phyloP scores from a whole-genome alignment of 2,329 filamentous ascomycete genomes.

The Fonsecaea multimorphosa region DNA sequence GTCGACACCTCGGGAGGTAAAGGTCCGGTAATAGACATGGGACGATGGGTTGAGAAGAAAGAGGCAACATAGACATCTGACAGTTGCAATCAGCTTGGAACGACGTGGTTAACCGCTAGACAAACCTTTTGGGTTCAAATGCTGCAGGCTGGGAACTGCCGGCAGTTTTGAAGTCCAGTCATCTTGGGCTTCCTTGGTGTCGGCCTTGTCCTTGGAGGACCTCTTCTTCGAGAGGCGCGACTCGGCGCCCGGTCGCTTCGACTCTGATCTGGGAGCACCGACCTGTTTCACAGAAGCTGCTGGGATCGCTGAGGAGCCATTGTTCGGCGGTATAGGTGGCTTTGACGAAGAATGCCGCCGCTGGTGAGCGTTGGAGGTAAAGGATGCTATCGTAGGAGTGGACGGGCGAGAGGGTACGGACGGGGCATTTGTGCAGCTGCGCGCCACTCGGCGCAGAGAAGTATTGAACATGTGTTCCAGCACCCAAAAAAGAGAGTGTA shows the following conservation, averaged over 20 bases:
- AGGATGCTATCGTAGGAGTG: slow-evolving; percentile 45
- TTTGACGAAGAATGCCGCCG: slow-evolving; percentile 58
- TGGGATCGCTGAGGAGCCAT: slow-evolving; percentile 47
- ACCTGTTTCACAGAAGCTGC: slow-evolving; percentile 40
- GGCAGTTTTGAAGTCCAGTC: slow-evolving; percentile 49
- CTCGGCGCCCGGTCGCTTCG: slow-evolving; percentile 38
- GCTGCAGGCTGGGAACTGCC: slow-evolving; percentile 57
- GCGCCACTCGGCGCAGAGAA: slow-evolving; percentile 54
- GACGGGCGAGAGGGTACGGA: slow-evolving; percentile 45
- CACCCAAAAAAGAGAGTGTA: slow-evolving; percentile 2
- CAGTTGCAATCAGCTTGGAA: slow-evolving; percentile 21
- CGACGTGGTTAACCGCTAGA: slow-evolving; percentile 24
- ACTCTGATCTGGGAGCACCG: slow-evolving; percentile 34
- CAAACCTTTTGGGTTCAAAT: slow-evolving; percentile 56
- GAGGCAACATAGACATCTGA: slow-evolving; percentile 84
- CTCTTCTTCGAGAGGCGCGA: slow-evolving; percentile 39
- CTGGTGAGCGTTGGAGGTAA: slow-evolving; percentile 49
- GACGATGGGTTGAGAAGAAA: slow-evolving; percentile 95
- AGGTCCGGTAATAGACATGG: slow-evolving; percentile 84
- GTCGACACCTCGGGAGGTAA: slow-evolving; percentile 75
- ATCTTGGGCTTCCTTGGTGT: slow-evolving; percentile 46
- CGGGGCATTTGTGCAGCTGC: slow-evolving; percentile 46
- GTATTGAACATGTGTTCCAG: slow-evolving; percentile 50
- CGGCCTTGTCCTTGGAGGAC: slow-evolving; percentile 31
- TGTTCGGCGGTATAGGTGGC: slow-evolving; percentile 53